Percentiles rank a stretch among this genome's conserved stretches.
Conservation (phyloP, 1,139 yeast species). For the Candida sp. region DNA sequence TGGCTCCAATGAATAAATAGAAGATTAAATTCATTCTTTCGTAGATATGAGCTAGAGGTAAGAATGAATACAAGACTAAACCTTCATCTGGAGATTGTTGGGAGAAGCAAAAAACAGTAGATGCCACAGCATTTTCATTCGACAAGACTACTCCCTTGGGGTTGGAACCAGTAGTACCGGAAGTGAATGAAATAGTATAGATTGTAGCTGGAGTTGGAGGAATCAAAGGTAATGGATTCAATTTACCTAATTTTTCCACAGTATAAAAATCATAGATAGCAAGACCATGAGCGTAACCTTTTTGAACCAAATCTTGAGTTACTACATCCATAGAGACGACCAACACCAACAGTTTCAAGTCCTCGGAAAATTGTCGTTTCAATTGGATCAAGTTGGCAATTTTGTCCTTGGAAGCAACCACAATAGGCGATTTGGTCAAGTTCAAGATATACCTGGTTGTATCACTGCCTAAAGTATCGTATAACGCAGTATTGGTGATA, state of each 20-base stretch:
- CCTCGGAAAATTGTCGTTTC: slow-evolving; percentile 21
- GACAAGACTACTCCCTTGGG: slow-evolving; percentile 40
- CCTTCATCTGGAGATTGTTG: slow-evolving; percentile 7
- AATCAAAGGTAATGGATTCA: slow-evolving; percentile 19
- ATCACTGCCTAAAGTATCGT: slow-evolving; percentile 37
- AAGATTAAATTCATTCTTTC: slow-evolving; percentile 33
- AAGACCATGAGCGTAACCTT: slow-evolving; percentile 20
- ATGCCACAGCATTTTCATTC: slow-evolving; percentile 27
- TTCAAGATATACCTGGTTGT: slow-evolving; percentile 33
- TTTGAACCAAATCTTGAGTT: slow-evolving; percentile 11
- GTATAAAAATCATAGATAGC: slow-evolving; percentile 29
- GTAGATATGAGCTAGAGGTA: slow-evolving; percentile 39
- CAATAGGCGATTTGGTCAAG: slow-evolving; percentile 32
- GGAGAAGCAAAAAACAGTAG: slow-evolving; percentile 17
- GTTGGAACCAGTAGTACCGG: slow-evolving; percentile 40
- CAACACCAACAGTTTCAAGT: slow-evolving; percentile 24
- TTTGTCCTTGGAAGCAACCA: slow-evolving; percentile 30
- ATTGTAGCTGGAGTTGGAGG: slow-evolving; percentile 27
- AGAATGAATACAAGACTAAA: slow-evolving; percentile 17
- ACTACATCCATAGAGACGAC: slow-evolving; percentile 37
- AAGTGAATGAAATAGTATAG: slow-evolving; percentile 39
- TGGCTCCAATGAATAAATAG: slow-evolving; percentile 30
- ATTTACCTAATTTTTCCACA: slow-evolving; percentile 24
- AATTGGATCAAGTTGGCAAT: slow-evolving; percentile 21
- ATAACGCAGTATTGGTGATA: slow-evolving; percentile 36